phyloP scores from a whole-genome alignment of 1,139 yeast genomes.

The Hansenula sp. region DNA sequence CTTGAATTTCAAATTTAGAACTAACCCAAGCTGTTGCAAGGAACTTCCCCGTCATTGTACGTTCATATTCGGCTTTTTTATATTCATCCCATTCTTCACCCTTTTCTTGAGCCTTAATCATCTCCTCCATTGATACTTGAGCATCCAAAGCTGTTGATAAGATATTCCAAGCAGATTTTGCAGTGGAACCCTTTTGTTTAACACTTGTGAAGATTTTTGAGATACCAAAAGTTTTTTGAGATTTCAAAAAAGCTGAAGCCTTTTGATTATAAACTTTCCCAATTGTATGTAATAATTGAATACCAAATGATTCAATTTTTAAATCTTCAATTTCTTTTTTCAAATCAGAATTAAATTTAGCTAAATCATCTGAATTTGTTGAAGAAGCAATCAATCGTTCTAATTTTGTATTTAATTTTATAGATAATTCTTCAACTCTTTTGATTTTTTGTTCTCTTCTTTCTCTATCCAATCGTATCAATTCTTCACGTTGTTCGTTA shows the following conservation, averaged over 20 bases:
- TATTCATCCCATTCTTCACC: slow-evolving; percentile 45
- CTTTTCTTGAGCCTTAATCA: slow-evolving; percentile 50
- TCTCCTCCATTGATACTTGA: slow-evolving; percentile 68
- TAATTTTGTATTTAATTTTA: slow-evolving; percentile 42
- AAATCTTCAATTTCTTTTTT: slow-evolving; percentile 62
- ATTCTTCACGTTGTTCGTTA: slow-evolving; percentile 51
- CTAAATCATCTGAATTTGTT: slow-evolving; percentile 28
- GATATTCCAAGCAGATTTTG: slow-evolving; percentile 65
- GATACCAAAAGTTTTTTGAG: slow-evolving; percentile 68
- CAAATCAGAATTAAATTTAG: slow-evolving; percentile 38
- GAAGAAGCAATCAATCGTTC: slow-evolving; percentile 28
- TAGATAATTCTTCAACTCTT: slow-evolving; percentile 50
- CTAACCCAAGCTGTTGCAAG: slow-evolving; percentile 80
- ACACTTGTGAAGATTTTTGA: slow-evolving; percentile 62
- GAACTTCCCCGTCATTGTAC: slow-evolving; percentile 67
- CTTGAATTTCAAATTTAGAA: slow-evolving; percentile 69
- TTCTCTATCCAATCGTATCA: slow-evolving; percentile 50
- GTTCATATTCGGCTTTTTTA: slow-evolving; percentile 60
- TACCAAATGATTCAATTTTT: slow-evolving; percentile 79
- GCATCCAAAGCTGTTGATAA: slow-evolving; percentile 73
- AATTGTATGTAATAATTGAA: slow-evolving; percentile 67
- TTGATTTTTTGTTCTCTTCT: slow-evolving; percentile 49
- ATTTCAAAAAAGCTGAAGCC: slow-evolving; percentile 47
- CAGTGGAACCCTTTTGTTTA: slow-evolving; percentile 70
- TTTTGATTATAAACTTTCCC: slow-evolving; percentile 64